These are phyloP conservation scores for Botrytis hyacinthi DNA, from an alignment of 2,329 filamentous ascomycete genomes.

Conservation along the genomic window DNA sequence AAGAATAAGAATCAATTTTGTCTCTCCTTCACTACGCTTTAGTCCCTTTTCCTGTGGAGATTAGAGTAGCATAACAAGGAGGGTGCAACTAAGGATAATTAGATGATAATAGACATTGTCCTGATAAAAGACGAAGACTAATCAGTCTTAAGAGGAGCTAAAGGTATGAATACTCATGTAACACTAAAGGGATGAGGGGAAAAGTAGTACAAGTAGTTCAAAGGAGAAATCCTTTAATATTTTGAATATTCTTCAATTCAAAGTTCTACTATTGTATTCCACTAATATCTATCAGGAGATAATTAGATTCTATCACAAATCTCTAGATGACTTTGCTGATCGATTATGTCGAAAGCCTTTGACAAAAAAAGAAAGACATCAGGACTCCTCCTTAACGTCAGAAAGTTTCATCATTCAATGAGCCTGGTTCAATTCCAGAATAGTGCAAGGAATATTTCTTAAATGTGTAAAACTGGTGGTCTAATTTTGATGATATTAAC, in stretches of 20 bases:
- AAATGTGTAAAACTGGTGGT: not conserved
- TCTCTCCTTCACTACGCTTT: too few relatives aligned
- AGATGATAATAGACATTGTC: too few relatives aligned
- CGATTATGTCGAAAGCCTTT: not conserved
- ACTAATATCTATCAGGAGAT: not conserved
- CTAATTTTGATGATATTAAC: not conserved
- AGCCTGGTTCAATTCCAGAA: not conserved
- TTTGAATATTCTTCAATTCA: not conserved
- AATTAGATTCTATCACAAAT: not conserved
- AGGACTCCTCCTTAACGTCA: too few relatives aligned
- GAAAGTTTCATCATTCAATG: not conserved
- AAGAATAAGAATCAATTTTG: too few relatives aligned
- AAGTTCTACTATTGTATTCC: not conserved
- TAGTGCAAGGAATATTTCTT: not conserved
- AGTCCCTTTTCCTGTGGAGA: too few relatives aligned
- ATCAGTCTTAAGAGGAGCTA: not conserved
- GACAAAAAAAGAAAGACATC: accelerated
- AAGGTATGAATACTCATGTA: too few relatives aligned
- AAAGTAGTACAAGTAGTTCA: not conserved
- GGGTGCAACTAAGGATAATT: too few relatives aligned
- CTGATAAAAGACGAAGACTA: not conserved
- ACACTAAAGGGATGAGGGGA: not conserved
- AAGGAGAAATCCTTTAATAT: not conserved
- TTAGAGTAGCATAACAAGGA: too few relatives aligned
- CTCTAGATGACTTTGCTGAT: not conserved